phyloP scores from a whole-genome alignment of 1,284 basidiomycete species.

The Irpex sp. region DNA sequence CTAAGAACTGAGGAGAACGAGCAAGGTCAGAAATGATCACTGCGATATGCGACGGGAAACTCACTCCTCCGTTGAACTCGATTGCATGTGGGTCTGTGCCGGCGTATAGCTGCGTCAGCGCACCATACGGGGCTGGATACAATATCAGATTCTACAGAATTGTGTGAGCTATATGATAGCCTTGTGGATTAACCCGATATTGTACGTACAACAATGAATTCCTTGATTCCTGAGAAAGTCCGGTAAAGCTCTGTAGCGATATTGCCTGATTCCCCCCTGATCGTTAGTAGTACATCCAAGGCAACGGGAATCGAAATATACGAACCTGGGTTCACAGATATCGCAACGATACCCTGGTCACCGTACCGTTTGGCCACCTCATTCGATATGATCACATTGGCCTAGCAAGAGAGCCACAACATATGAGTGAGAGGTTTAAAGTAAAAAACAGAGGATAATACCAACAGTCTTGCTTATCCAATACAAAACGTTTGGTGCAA shows the following conservation, averaged over 20 bases:
- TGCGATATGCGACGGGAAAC: neutral
- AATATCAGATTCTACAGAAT: constrained; percentile 20
- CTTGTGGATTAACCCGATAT: neutral
- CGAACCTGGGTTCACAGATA: constrained; percentile 5
- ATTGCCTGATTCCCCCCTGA: too few species aligned
- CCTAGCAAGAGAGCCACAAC: constrained; percentile 12
- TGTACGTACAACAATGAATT: neutral
- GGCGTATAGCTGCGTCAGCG: constrained; percentile 11
- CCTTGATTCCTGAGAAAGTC: constrained; percentile 14
- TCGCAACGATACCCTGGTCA: constrained; percentile 21
- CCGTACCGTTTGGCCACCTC: constrained; percentile 21
- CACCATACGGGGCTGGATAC: constrained; percentile 3
- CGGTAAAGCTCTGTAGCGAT: constrained; percentile 19
- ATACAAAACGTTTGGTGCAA: constrained; percentile 27
- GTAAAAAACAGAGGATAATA: too few species aligned
- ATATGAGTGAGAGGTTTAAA: too few species aligned
- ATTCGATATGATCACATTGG: constrained; percentile 28
- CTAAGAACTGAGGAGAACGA: too few species aligned
- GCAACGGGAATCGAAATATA: neutral
- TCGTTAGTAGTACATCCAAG: too few species aligned
- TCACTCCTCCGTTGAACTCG: neutral
- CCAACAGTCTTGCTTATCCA: constrained; percentile 29
- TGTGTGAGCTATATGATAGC: neutral
- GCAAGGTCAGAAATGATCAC: too few species aligned
- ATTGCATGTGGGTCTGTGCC: constrained; percentile 8